Base-by-base conservation (phyloP, 352 stramenopile species). In the Blastocystis sp. region DNA sequence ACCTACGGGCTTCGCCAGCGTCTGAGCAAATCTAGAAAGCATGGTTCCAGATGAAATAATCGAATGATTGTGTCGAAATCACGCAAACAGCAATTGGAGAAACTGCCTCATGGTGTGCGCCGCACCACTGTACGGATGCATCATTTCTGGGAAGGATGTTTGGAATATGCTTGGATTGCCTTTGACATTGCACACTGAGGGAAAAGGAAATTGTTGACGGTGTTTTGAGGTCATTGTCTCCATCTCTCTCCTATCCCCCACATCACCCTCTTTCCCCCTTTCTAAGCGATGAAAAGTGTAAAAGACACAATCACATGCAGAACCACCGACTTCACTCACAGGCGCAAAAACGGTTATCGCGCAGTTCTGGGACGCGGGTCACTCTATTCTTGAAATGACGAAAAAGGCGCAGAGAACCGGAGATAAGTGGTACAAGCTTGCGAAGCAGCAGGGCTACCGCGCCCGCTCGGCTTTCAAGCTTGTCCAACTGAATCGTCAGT, bases 401-500 rank as follows among this genome's bases (percentile, higher is more conserved):
- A 81, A 81, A 34, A 81, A 81, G 60, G 71, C 71, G 4, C 71
- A 81, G 41, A 81, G 71, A 53, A 69, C 71, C 38, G 71, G 71
- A 69, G 97, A 99, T 92, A 99, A 99, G 91, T 99, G 99, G 92
- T 99, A 99, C 91, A 95, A 97, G 52, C 90, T 92, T 89, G 92
- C 92, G 43, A 89, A 89, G 56, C 80, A 90, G 88, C 48, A 99
- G 92, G 97, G 97, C 21, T 98, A 98, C 91, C 94, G 97, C 89
- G 96, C 96, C 38, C 95, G 97, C 71, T 98, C 96, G 5, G 96
- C 96, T 28, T 99, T 99, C 92, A 99, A 99, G 93, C 93, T 99
- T 53, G 97, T 98, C 90, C 94, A 98, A 92, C 96, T 99, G 74
- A 99, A 99, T 92, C 97, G 98, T 90, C 98, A 98, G 92, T 98